phyloP scores from a whole-genome alignment of 148 eudicot genomes.

The Bassia scoparia region DNA sequence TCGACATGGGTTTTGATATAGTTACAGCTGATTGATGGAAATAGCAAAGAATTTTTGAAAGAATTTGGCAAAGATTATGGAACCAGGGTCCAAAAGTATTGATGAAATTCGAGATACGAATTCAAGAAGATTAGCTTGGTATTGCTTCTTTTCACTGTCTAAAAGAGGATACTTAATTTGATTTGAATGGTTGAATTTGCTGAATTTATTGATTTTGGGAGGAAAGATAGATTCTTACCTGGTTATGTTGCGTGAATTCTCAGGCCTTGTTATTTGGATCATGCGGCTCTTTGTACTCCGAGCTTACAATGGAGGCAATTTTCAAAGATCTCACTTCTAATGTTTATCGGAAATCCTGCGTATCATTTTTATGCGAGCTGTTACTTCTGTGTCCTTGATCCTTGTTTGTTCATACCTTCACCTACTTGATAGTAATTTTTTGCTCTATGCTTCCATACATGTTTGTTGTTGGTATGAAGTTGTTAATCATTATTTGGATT shows the following conservation, averaged over 20 bases:
- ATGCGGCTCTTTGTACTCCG: slow-evolving; percentile 94
- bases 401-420: neutral
- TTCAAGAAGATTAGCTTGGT: slow-evolving; percentile 57
- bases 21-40: slow-evolving; percentile 19
- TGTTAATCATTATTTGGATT: neutral
- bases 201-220: neutral
- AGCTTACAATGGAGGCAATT: slow-evolving; percentile 75
- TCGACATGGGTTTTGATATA: neutral
- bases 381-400: neutral
- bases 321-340: slow-evolving; percentile 67
- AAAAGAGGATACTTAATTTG: no score
- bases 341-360: slow-evolving; percentile 90
- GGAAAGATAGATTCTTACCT: neutral
- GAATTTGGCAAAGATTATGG: slow-evolving; percentile 77
- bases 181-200: neutral
- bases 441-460: neutral
- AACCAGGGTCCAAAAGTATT: slow-evolving; percentile 63
- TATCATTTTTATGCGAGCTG: slow-evolving; percentile 33
- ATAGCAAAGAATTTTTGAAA: slow-evolving; percentile 55
- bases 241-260: slow-evolving; percentile 9
- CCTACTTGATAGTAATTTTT: neutral
- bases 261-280: slow-evolving; percentile 85
- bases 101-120: slow-evolving; percentile 76
- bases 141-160: neutral
- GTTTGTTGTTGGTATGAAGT: neutral